These are phyloP conservation scores for Phytophthora europaea DNA, from an alignment of 352 stramenopile species.

Conservation along the genomic window DNA sequence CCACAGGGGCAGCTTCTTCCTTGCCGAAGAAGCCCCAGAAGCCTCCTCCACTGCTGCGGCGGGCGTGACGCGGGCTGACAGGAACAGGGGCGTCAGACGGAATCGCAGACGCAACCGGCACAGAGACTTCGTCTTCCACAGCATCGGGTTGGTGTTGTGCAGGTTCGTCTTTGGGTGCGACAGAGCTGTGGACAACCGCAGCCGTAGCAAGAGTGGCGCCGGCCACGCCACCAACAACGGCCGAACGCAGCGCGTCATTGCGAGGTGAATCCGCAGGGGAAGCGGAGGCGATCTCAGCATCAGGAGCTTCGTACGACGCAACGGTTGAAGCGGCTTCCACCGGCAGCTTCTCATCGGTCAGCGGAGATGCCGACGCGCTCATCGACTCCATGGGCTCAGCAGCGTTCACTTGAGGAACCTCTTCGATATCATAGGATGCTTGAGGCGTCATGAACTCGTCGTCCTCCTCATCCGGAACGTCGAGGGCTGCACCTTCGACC, in stretches of 20 bases:
- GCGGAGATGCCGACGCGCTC: neutral
- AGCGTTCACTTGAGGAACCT: neutral
- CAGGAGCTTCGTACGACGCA: neutral
- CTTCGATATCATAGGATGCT: neutral
- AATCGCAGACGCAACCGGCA: neutral
- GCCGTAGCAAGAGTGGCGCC: neutral
- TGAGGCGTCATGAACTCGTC: constrained; percentile 6
- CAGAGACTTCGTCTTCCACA: neutral
- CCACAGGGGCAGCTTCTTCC: neutral
- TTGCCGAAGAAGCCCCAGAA: constrained; percentile 44
- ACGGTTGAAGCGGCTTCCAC: neutral
- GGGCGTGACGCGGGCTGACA: constrained; percentile 6
- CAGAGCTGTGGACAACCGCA: neutral
- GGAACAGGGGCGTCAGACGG: neutral
- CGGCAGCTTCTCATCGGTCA: neutral
- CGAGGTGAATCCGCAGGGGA: neutral
- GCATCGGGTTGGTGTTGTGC: neutral
- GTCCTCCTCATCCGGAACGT: neutral
- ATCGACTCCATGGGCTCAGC: neutral
- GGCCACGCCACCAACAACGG: neutral
- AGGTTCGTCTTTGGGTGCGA: neutral
- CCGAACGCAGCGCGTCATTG: neutral
- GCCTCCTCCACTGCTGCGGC: constrained; percentile 23
- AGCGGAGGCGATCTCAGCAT: neutral
- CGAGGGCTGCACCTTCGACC: neutral